Evolutionary conservation across 352 stramenopile species (phyloP).

Genomic region (Globisporangium orthogonon): DNA sequence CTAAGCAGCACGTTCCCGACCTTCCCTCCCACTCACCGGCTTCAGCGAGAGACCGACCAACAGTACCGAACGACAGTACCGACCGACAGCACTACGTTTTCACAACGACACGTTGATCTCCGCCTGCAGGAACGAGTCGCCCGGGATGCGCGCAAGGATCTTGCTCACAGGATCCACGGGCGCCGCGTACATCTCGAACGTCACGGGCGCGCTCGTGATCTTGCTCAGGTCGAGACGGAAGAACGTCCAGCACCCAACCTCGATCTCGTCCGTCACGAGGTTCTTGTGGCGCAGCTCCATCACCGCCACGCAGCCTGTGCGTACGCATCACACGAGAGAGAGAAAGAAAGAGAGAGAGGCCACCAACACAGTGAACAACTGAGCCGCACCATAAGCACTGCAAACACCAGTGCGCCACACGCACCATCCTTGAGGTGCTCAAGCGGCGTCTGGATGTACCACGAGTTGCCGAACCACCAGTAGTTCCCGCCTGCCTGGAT

Average conservation of each 20-base stretch:
- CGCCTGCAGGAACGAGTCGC: conserved; percentile 84
- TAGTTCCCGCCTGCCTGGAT: conserved; percentile 84
- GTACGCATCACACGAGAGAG: conserved; percentile 5
- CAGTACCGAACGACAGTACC: no score
- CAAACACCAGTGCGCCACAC: conserved; percentile 4
- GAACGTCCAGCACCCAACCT: conserved; percentile 88
- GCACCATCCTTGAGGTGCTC: conserved; percentile 84
- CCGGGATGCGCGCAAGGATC: conserved; percentile 77
- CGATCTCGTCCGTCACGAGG: conserved; percentile 75
- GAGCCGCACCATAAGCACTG: no score
- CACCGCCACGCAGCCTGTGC: conserved; percentile 73
- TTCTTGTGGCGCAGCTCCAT: conserved; percentile 85
- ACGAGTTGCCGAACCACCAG: conserved; percentile 88
- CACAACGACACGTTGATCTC: conserved; percentile 87
- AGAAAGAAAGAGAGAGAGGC: neutral
- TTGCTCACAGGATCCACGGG: conserved; percentile 82
- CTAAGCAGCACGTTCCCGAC: no score
- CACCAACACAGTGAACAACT: neutral
- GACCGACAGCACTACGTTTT: neutral
- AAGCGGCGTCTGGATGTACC: conserved; percentile 79
- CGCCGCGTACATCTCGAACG: conserved; percentile 86
- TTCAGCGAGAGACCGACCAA: no score
- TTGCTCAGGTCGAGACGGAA: conserved; percentile 86
- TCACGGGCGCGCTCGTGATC: conserved; percentile 80
- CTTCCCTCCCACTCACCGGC: no score